Base-by-base conservation (phyloP, 495 filamentous ascomycete species). In the Parmelia sp. region DNA sequence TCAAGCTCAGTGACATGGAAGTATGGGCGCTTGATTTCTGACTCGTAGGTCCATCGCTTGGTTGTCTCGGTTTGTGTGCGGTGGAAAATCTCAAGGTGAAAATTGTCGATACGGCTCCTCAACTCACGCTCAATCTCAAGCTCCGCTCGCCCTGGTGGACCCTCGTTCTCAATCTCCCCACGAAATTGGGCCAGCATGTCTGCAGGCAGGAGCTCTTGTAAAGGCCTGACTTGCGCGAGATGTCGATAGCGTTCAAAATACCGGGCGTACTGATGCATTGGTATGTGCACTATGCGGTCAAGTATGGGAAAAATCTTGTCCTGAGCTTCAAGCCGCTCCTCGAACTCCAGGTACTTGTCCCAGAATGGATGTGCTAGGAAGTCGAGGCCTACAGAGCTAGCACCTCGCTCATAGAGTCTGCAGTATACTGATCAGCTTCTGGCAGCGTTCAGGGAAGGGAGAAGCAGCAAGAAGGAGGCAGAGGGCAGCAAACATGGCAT, bases 291-390 rank as follows among this genome's bases (percentile, higher is more conserved):
- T 53, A 97, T 83, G 42, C 95, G 90, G 56, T 83, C 83, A 36
- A 97, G 81, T 60, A 99, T 90, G 12, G 82, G 83, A 65, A 96
- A 93, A 59, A 97, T 91, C 72, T 86, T 90, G 65, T 96, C 90
- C 37, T 89, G 84, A 0, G 89, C 88, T 71, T 96, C 91, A 57
- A 93, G 77, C 12, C 92, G 86, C 70, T 96, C 91, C 71, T 97
- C 94, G 70, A 92, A 97, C 70, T 97, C 94, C 60, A 97, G 83
- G 70, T 96, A 99, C 76, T 96, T 97, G 71, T 97, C 95, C 94
- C 94, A 99, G 80, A 99, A 97, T 0, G 91, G 91, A 71, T 97
- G 91, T 6, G 91, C 86, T 12, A 95, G 82, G 73, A 96, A 99
- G 75, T 99, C 94, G 37, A 97, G 82, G 21, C 95, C 94, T 25